Conservation (phyloP, 306 rosid species). For the Malus sylvestris region DNA sequence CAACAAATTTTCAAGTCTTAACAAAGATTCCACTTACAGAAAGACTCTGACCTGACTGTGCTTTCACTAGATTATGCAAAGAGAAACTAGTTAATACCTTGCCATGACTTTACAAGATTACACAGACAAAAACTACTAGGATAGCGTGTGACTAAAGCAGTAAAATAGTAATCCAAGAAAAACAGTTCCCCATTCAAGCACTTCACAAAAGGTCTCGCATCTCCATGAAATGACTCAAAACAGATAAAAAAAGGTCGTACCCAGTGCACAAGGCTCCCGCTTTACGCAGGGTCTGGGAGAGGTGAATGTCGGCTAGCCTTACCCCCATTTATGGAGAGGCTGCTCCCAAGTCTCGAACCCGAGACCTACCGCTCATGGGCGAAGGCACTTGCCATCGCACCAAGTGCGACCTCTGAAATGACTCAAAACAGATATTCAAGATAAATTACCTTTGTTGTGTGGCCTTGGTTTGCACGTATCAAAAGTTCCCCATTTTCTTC, state of each 20-base stretch:
- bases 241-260: no score
- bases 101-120: background rate
- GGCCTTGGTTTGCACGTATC: slow-evolving; percentile 95
- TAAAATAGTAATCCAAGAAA: background rate
- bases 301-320: no score
- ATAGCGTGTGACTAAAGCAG: background rate
- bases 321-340: no score
- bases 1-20: background rate
- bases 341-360: no score
- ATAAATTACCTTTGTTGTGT: slow-evolving; percentile 50
- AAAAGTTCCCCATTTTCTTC: slow-evolving; percentile 78
- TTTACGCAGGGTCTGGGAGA: no score
- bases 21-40: background rate
- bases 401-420: no score
- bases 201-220: background rate
- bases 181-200: background rate
- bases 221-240: background rate
- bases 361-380: no score
- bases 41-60: background rate
- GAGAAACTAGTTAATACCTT: background rate
- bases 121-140: background rate
- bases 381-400: no score
- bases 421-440: background rate
- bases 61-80: background rate
- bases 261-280: no score